These are phyloP conservation scores for Trichoderma sp. DNA, from an alignment of 2,329 filamentous ascomycete genomes.

Conservation along the genomic window DNA sequence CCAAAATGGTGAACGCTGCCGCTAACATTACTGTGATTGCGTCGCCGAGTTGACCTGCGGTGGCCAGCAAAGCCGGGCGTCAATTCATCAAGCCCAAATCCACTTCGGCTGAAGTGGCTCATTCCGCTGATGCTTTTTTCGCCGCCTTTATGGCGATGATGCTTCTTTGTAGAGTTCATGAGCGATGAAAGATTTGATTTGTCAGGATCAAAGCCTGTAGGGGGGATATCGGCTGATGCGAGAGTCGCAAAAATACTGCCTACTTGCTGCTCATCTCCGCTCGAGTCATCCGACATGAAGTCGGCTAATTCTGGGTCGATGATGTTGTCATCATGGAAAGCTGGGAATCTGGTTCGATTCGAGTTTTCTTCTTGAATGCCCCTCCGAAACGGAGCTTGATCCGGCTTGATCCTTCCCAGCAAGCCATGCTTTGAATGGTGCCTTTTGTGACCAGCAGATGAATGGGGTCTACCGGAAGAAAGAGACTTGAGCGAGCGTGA, in stretches of 20 bases:
- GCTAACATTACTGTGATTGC: slow-evolving; percentile 84
- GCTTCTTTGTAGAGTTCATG: slow-evolving; percentile 72
- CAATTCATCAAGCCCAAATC: slow-evolving; percentile 59
- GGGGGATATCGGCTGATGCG: slow-evolving; percentile 65
- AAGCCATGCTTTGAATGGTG: slow-evolving; percentile 87
- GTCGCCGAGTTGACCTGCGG: slow-evolving; percentile 65
- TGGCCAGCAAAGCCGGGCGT: slow-evolving; percentile 60
- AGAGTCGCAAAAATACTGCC: slow-evolving; percentile 79
- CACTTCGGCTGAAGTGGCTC: slow-evolving; percentile 67
- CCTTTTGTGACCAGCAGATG: slow-evolving; percentile 72
- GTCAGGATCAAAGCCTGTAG: slow-evolving; percentile 72
- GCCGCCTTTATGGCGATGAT: slow-evolving; percentile 65
- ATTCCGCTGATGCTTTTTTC: slow-evolving; percentile 75
- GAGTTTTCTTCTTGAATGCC: slow-evolving; percentile 65
- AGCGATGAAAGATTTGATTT: slow-evolving; percentile 72
- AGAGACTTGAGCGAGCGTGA: slow-evolving; percentile 83
- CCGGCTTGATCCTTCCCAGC: slow-evolving; percentile 73
- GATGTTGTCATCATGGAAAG: slow-evolving; percentile 98
- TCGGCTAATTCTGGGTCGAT: slow-evolving; percentile 95
- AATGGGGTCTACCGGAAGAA: slow-evolving; percentile 69
- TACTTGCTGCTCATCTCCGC: slow-evolving; percentile 82
- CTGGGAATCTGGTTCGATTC: slow-evolving; percentile 68
- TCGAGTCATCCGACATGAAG: slow-evolving; percentile 95
- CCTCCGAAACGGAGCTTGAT: slow-evolving; percentile 85
- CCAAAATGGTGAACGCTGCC: slow-evolving; percentile 66